Conservation (phyloP, 2,329 filamentous ascomycete species). For the Dactylellina parvicollis region DNA sequence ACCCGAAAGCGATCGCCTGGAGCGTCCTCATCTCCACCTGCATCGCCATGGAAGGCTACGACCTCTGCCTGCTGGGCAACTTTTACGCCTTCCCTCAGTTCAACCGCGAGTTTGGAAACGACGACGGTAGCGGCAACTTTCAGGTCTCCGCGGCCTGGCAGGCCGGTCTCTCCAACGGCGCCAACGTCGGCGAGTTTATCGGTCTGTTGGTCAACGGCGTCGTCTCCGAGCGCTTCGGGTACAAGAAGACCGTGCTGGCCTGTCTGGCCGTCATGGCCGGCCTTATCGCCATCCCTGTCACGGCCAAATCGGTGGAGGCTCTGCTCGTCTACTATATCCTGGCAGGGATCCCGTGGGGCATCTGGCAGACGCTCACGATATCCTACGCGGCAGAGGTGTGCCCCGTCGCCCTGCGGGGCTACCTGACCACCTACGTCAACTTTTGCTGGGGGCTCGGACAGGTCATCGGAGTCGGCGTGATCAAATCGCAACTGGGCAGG, state of each 20-base stretch:
- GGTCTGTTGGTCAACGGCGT: constrained; percentile 67
- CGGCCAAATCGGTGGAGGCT: constrained; percentile 64
- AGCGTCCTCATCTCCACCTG: constrained; percentile 87
- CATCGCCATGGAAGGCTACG: constrained; percentile 91
- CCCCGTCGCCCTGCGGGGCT: constrained; percentile 75
- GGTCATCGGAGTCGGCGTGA: constrained; percentile 76
- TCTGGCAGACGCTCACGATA: constrained; percentile 64
- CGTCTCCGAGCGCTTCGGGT: constrained; percentile 66
- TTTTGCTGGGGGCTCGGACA: constrained; percentile 80
- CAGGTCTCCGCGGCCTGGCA: constrained; percentile 49
- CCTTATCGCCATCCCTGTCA: constrained; percentile 67
- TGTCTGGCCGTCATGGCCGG: constrained; percentile 64
- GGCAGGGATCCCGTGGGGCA: constrained; percentile 66
- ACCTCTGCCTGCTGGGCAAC: constrained; percentile 82
- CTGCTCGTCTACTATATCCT: constrained; percentile 66
- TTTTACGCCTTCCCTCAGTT: constrained; percentile 60
- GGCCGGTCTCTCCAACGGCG: constrained; percentile 58
- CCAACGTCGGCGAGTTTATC: constrained; percentile 64
- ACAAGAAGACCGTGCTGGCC: constrained; percentile 66
- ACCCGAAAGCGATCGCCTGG: constrained; percentile 87
- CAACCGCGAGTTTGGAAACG: constrained; percentile 40
- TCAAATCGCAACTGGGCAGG: constrained; percentile 73
- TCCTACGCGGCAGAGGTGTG: constrained; percentile 69
- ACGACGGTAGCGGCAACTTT: constrained; percentile 35
- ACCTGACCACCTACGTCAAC: constrained; percentile 78